A percentile compares a stretch with the other conserved stretches of the same genome.
phyloP scores from a whole-genome alignment of 495 filamentous ascomycete genomes.

The Clohesyomyces aquaticus region DNA sequence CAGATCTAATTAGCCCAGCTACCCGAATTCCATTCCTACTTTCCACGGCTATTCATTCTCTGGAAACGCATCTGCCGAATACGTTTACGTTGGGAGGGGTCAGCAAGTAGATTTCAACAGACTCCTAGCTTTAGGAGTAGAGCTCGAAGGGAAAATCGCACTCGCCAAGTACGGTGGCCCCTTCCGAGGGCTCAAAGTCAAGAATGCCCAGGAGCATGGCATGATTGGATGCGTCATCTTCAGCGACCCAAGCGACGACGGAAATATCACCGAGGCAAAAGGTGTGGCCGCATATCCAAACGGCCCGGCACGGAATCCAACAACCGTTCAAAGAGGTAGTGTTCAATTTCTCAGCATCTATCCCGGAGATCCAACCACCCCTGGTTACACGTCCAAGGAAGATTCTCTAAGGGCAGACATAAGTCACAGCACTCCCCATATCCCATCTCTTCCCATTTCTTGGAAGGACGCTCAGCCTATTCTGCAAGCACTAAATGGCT shows the following conservation, averaged over 20 bases:
- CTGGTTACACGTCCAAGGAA: constrained; percentile 44
- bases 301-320: constrained; percentile 45
- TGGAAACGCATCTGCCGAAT: constrained; percentile 44
- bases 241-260: constrained; percentile 44
- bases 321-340: constrained; percentile 40
- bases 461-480: constrained; percentile 44
- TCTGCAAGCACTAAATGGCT: constrained; percentile 43
- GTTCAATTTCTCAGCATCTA: constrained; percentile 41
- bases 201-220: constrained; percentile 43
- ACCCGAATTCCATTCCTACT: constrained; percentile 40
- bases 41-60: constrained; percentile 45
- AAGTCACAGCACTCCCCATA: constrained; percentile 35
- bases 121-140: constrained; percentile 38
- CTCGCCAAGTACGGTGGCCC: constrained; percentile 44
- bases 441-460: constrained; percentile 47
- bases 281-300: constrained; percentile 45
- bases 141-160: constrained; percentile 47
- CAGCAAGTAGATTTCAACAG: constrained; percentile 43
- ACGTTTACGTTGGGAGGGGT: constrained; percentile 44
- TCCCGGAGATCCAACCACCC: constrained; percentile 46
- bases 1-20: constrained; percentile 6
- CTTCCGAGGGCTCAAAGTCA: constrained; percentile 45
- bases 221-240: constrained; percentile 47
- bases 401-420: constrained; percentile 37
- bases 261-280: constrained; percentile 44